phyloP scores from a whole-genome alignment of 2,329 filamentous ascomycete species.

The Colletotrichum sp. region DNA sequence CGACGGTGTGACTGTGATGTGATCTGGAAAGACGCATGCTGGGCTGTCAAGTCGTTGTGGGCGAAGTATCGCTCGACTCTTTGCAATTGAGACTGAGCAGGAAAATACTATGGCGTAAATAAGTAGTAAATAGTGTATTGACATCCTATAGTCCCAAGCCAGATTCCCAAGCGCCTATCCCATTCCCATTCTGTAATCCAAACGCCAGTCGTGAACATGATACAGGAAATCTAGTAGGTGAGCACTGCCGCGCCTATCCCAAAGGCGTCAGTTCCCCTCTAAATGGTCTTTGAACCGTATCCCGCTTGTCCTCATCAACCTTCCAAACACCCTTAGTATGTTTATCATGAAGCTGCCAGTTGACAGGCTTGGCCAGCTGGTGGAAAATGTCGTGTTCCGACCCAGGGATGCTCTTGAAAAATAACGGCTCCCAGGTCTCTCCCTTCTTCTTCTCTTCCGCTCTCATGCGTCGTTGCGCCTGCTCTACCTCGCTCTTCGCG shows the following conservation, averaged over 20 bases:
- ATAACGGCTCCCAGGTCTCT: conserved; percentile 44
- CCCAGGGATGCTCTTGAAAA: conserved; percentile 33
- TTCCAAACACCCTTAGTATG: conserved; percentile 45
- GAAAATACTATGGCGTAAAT: neutral
- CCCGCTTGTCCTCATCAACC: conserved; percentile 30
- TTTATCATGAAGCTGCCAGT: conserved; percentile 34
- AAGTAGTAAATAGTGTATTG: neutral
- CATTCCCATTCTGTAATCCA: neutral
- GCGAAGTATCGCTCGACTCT: neutral
- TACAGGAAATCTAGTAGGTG: neutral
- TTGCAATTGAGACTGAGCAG: neutral
- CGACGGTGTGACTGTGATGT: accelerated
- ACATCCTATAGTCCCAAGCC: neutral
- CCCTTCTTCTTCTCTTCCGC: conserved; percentile 64
- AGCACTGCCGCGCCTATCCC: conserved; percentile 7
- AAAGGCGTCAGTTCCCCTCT: conserved; percentile 35
- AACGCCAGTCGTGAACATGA: neutral
- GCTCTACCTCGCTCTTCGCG: conserved; percentile 83
- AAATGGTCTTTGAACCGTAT: conserved; percentile 33
- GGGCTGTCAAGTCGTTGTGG: neutral
- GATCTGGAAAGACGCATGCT: neutral
- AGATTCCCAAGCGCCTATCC: neutral
- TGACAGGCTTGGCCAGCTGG: conserved; percentile 30
- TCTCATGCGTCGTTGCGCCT: conserved; percentile 78
- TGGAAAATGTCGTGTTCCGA: conserved; percentile 35